Base-by-base conservation (phyloP, 108 stramenopile species). In the Cyclostephanos invisitatus region DNA sequence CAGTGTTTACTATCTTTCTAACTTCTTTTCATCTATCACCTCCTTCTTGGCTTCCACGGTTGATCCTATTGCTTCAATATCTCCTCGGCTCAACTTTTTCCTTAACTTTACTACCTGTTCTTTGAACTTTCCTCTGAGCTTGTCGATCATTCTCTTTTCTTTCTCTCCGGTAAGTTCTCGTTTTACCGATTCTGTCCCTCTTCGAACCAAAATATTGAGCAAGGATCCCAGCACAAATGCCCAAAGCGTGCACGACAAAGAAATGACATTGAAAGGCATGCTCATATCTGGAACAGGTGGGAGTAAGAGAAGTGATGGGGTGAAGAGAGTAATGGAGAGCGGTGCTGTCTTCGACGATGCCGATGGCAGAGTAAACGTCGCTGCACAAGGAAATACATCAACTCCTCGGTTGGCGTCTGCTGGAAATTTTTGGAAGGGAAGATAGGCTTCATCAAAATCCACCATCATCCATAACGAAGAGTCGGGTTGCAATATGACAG, bases 191-290 rank as follows among this genome's bases (percentile, higher is more conserved):
- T 91, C 89, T 32, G 75, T 66, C 28, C 74, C 73, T 64, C 86
- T 91, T 58, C 91, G 80, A 21, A 93, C 87, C 28, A 95, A 38
- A 9, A 93, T 72, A 47, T 93, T 95, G 22, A 97, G 58, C 44
- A 91, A 56, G 1, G 93, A 89, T 14, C 97, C 97, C 40, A 96
- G 59, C 37, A 95, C 74, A 62, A 96, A 96, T 10, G 94, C 94
- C 69, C 91, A 87, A 28, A 96, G 53, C 15, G 90, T 95, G 62
- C 93, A 94, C 18, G 87, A 86, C 28, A 97, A 54, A 27, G 91
- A 90, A 44, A 96, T 84, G 53, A 97, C 97, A 82, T 97, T 97
- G 80, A 96, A 97, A 12, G 95, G 95, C 97, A 97, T 97, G 72
- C 90, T 92, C 88, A 95, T 86, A 77, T 97, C 97, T 7, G 95